Evolutionary conservation across 1,284 basidiomycete genomes (phyloP).

Genomic region (Cutaneotrichosporon curvatum): DNA sequence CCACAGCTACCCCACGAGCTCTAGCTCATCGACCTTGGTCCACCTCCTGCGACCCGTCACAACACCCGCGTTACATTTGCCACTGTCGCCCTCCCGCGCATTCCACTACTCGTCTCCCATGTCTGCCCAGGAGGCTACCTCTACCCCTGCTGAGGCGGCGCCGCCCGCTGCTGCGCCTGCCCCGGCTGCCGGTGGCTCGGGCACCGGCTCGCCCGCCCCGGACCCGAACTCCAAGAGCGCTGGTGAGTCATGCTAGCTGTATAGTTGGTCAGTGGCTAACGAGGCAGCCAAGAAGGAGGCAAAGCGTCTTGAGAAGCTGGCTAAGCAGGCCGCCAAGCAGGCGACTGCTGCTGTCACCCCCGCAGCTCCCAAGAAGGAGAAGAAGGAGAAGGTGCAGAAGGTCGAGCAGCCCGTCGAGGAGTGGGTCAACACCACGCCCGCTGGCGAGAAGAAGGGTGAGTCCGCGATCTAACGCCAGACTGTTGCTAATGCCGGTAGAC

Average conservation of each 20-base stretch:
- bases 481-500: slow-evolving; percentile 55
- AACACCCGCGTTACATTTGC: background rate
- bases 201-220: slow-evolving; percentile 11
- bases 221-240: slow-evolving; percentile 33
- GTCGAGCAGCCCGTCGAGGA: slow-evolving; percentile 55
- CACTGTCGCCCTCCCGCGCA: background rate
- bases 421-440: slow-evolving; percentile 79
- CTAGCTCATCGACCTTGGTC: background rate
- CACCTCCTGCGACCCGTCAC: background rate
- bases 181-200: slow-evolving; percentile 7
- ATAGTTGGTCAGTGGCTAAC: no score
- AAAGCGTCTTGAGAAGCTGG: slow-evolving; percentile 52
- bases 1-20: background rate
- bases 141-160: slow-evolving; percentile 26
- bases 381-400: slow-evolving; percentile 61
- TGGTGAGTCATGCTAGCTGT: slow-evolving; percentile 23
- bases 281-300: slow-evolving; percentile 60
- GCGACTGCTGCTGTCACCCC: slow-evolving; percentile 41
- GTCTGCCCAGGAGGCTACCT: slow-evolving; percentile 29
- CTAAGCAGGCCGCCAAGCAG: slow-evolving; percentile 60
- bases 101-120: slow-evolving; percentile 11
- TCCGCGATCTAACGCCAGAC: background rate
- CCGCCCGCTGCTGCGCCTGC: slow-evolving; percentile 14
- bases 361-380: slow-evolving; percentile 60
- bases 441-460: slow-evolving; percentile 82